phyloP scores from a whole-genome alignment of 129 eudicot genomes.

The Oenanthe sinensis region DNA sequence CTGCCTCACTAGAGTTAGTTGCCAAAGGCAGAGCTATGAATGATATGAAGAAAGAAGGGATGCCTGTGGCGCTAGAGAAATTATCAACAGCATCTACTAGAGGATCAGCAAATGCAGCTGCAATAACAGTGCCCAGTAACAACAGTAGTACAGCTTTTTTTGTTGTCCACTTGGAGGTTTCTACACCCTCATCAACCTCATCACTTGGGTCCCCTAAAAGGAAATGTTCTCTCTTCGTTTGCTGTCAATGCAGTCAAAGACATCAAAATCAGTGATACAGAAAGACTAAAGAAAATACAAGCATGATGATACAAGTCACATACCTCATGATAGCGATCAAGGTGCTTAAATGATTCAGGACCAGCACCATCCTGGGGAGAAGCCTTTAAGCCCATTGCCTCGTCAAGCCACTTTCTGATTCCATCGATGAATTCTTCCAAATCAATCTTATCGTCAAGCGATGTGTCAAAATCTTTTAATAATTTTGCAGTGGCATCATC shows the following conservation, averaged over 20 bases:
- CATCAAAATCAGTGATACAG: not conserved
- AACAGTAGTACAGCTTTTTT: conserved; percentile 56
- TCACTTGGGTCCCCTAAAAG: conserved; percentile 33
- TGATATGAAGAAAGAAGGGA: conserved; percentile 90
- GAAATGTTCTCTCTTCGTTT: conserved; percentile 38
- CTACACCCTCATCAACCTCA: conserved; percentile 36
- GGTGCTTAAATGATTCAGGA: conserved; percentile 46
- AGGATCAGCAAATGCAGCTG: conserved; percentile 92
- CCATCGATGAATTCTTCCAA: conserved; percentile 47
- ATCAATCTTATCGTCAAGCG: conserved; percentile 29
- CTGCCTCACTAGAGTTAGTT: conserved; percentile 94
- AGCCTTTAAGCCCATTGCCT: conserved; percentile 36
- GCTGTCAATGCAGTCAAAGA: conserved; percentile 20
- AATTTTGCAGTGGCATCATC: conserved; percentile 53
- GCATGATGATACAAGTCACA: not conserved
- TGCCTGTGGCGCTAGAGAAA: conserved; percentile 81
- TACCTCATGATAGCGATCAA: conserved; percentile 56
- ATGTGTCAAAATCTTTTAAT: conserved; percentile 61
- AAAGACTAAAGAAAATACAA: not conserved
- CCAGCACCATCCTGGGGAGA: conserved; percentile 23
- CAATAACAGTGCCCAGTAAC: conserved; percentile 66
- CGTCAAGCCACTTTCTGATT: conserved; percentile 63
- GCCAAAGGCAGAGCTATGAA: conserved; percentile 84
- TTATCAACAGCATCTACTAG: conserved; percentile 77
- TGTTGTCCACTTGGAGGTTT: conserved; percentile 42